These are phyloP conservation scores for Leishmania guyanensis DNA, from an alignment of 208 protist species.

Conservation along the genomic window DNA sequence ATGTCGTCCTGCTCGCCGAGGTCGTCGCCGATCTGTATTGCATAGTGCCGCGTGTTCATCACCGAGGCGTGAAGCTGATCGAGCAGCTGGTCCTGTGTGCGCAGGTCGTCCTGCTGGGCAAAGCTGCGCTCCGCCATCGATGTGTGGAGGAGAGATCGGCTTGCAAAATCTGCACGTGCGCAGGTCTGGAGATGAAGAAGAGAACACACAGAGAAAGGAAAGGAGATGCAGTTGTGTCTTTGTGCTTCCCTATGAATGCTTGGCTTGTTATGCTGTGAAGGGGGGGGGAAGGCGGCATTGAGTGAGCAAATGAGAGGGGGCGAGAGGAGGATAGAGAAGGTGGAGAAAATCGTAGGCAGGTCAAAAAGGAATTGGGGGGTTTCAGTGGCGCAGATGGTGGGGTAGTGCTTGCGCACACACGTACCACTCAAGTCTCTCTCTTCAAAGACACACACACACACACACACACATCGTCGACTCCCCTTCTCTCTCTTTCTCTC, in stretches of 20 bases:
- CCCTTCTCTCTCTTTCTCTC: no score
- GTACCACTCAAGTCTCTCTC: not conserved
- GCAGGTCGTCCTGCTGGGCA: slow-evolving; percentile 31
- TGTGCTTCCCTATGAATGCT: not conserved
- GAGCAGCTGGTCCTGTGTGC: slow-evolving; percentile 76
- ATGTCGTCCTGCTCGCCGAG: slow-evolving; percentile 76
- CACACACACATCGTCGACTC: not conserved
- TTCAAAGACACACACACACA: not conserved
- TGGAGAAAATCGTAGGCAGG: not conserved
- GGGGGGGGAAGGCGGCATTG: not conserved
- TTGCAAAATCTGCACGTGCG: not conserved
- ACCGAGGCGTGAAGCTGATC: slow-evolving; percentile 86
- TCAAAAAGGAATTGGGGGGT: not conserved
- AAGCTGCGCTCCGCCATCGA: slow-evolving; percentile 16
- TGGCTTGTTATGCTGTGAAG: not conserved
- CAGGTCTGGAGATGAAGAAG: not conserved
- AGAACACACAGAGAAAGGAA: not conserved
- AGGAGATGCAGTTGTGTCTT: not conserved
- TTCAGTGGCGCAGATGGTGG: not conserved
- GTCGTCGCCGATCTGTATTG: slow-evolving; percentile 73
- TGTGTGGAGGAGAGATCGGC: not conserved
- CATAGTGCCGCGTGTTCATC: slow-evolving; percentile 83
- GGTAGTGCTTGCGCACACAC: not conserved
- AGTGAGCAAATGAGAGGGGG: not conserved
- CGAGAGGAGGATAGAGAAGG: not conserved